Percentiles rank a stretch among this genome's conserved stretches.
phyloP scores from a whole-genome alignment of 768 basidiomycete genomes.

The Paxillus ammoniavirescens region DNA sequence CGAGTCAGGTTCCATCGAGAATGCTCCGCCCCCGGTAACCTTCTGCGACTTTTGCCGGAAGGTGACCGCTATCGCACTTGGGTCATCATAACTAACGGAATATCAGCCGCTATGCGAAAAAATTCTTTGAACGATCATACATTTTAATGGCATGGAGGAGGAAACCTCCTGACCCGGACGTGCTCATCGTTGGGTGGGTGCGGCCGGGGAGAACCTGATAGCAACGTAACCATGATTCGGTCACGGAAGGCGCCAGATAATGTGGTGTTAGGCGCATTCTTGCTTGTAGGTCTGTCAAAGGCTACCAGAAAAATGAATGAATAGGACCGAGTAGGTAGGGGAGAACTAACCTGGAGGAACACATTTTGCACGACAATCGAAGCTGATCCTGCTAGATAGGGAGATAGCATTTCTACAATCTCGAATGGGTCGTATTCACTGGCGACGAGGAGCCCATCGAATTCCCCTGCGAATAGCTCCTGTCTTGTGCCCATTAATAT shows the following conservation, averaged over 20 bases:
- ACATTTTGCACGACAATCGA: slow-evolving; percentile 87
- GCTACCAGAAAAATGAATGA: slow-evolving; percentile 36
- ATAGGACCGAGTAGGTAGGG: not conserved
- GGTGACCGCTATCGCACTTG: slow-evolving; percentile 52
- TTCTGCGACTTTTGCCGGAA: slow-evolving; percentile 42
- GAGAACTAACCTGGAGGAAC: slow-evolving; percentile 58
- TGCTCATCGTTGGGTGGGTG: slow-evolving; percentile 93
- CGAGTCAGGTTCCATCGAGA: slow-evolving; percentile 6
- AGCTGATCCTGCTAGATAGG: slow-evolving; percentile 82
- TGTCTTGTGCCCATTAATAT: slow-evolving; percentile 62
- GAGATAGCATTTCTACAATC: slow-evolving; percentile 67
- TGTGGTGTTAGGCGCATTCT: slow-evolving; percentile 63
- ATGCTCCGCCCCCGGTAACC: slow-evolving; percentile 6
- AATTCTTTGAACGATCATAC: slow-evolving; percentile 38
- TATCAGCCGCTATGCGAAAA: not conserved
- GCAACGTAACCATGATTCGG: slow-evolving; percentile 83
- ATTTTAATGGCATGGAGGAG: slow-evolving; percentile 85
- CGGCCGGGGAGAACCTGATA: slow-evolving; percentile 98
- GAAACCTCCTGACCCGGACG: slow-evolving; percentile 86
- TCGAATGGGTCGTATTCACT: slow-evolving; percentile 85
- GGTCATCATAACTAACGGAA: slow-evolving; percentile 58
- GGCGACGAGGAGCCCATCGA: slow-evolving; percentile 86
- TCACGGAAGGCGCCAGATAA: slow-evolving; percentile 76
- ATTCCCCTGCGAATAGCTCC: slow-evolving; percentile 84
- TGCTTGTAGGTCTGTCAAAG: slow-evolving; percentile 74